Evolutionary conservation across 2,329 filamentous ascomycete species (phyloP), one percentile per base, ranked within the genome.

Genomic region (Diplodia corticola): DNA sequence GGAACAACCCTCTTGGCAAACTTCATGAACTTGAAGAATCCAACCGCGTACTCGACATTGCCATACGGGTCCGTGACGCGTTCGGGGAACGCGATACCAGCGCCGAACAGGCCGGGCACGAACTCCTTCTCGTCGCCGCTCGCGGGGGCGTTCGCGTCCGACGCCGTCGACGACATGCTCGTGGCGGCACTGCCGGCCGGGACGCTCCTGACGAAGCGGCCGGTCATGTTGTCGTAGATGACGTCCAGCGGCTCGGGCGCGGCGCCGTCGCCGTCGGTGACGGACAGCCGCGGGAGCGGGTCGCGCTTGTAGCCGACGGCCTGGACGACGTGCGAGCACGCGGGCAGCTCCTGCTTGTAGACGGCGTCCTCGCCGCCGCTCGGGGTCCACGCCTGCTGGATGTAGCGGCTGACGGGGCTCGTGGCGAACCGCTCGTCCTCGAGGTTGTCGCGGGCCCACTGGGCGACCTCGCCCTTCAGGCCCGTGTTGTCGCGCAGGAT

Each of bases 11-110:
- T 81, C 75, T 85, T 84, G 64, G 87, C 74, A 70, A 84, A 88
- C 54, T 82, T 86, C 86, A 89, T 88, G 69, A 89, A 89, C 75
- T 89, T 89, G 72, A 81, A 87, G 72, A 89, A 83, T 0, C 87
- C 87, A 60, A 89, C 87, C 0, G 85, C 85, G 70, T 83, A 80
- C 75, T 89, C 86, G 7, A 86, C 83, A 73, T 88, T 88, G 0
- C 86, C 86, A 48, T 82, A 76, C 0, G 86, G 87, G 77, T 89
- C 87, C 9, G 81, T 81, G 5, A 88, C 86, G 26, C 80, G 78
- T 72, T 89, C 85, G 0, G 87, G 87, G 70, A 85, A 89, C 0
- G 86, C 87, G 70, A 89, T 89, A 0, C 87, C 87, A 0, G 86
- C 86, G 2, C 85, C 87, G 71, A 83, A 86, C 20, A 89, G 70